A percentile compares a stretch with the other conserved stretches of the same genome.
Conservation (phyloP, 805 yeast genomes). For the Candida ovalis region DNA sequence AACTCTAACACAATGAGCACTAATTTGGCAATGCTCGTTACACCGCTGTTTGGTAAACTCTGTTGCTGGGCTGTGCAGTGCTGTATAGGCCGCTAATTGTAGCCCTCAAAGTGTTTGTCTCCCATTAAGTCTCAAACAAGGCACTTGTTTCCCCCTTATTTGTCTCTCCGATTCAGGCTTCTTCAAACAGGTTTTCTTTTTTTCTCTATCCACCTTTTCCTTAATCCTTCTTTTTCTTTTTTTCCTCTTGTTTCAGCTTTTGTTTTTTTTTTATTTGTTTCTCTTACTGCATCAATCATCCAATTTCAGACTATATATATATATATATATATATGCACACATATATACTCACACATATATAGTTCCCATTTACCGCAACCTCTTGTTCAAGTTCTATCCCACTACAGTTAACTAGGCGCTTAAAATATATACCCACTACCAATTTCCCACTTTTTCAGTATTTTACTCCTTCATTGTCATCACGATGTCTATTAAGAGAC, state of each 20-base stretch:
- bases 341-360: background rate
- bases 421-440: background rate
- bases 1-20: no score
- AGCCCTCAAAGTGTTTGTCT: no score
- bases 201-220: background rate
- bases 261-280: background rate
- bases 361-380: background rate
- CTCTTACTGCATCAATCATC: background rate
- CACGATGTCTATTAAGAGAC: background rate
- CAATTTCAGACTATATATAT: background rate
- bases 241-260: background rate
- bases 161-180: background rate
- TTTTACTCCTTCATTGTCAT: background rate
- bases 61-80: no score
- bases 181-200: no score
- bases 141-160: background rate
- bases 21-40: no score
- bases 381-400: background rate
- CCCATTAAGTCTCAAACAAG: no score
- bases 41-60: no score
- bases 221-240: background rate
- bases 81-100: no score
- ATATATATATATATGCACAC: background rate
- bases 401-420: background rate
- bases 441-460: background rate